Base-by-base conservation (phyloP, 768 basidiomycete genomes). In the Naganishia vishniacii region DNA sequence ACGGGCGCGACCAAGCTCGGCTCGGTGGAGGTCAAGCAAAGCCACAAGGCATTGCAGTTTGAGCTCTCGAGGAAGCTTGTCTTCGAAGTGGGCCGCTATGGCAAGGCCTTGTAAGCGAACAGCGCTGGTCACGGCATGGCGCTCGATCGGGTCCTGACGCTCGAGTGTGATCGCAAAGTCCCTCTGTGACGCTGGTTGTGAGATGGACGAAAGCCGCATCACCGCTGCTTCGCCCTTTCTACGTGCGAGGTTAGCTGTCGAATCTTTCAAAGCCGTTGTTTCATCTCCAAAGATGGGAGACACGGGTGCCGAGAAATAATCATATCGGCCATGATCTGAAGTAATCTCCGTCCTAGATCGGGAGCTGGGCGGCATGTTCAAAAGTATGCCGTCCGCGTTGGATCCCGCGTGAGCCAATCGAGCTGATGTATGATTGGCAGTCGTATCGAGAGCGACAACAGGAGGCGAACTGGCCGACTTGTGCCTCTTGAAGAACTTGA, bases 31-130 rank as follows among this genome's bases (percentile, higher is more conserved):
- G 2, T 79, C 76, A 16, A 89, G 77, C 25, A 91, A 72, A 1
- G 81, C 74, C 29, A 76, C 72, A 42, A 92, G 76, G 18, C 91
- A 79, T 16, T 81, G 78, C 48, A 91, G 75, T 65, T 81, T 84
- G 59, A 90, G 77, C 72, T 92, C 89, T 61, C 80, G 83, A 6
- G 89, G 89, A 13, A 91, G 80, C 59, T 81, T 73, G 26, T 7
- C 26, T 11, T 63, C 64, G 49, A 73, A 73, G 34, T 37, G 15
- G 34, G 34, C 34, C 8, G 49, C 49, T 9, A 31, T 31, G 31
- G 32, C n/a, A n/a, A 28, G n/a, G n/a, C n/a, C n/a, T n/a, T n/a
- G n/a, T n/a, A n/a, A n/a, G n/a, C n/a, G n/a, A n/a, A n/a, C n/a
- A n/a, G n/a, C n/a, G n/a, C n/a, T n/a, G n/a, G n/a, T n/a, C n/a